Evolutionary conservation across 495 filamentous ascomycete genomes (phyloP), one percentile per base, ranked within the genome.

Genomic region (Aspergillus haitiensis): DNA sequence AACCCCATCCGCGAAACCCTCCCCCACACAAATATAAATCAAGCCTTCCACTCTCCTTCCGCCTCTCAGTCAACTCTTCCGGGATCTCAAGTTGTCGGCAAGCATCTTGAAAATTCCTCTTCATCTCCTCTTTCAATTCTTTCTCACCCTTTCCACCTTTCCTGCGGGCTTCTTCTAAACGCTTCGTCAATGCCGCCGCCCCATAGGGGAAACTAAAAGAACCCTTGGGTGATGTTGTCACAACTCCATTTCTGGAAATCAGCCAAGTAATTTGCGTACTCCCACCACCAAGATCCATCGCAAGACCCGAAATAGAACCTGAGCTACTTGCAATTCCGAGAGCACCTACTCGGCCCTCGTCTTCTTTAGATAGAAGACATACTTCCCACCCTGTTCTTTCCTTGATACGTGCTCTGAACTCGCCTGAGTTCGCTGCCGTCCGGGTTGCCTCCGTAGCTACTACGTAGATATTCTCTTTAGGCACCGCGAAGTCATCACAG

Each of bases 201-300:
- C 92, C 92, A 69, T 91, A 95, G 7, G 92, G 92, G 61, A 96
- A 76, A 66, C 77, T 82, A n/a, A 81, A 71, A 4, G 76, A 68
- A 0, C 73, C 76, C 45, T 65, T 61, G 18, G 77, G 61, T 46
- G 76, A 75, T 63, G 82, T 84, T 33, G 70, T 59, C 3, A 86
- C 75, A 5, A 72, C 60, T 1, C 81, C 83, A 11, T 74, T 63
- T 8, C 70, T 64, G 2, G 85, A 83, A 61, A 86, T 75, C 65
- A 96, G 78, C 81, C 91, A 95, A 7, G 88, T 90, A 75, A 96
- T 84, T 76, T 96, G 92, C 31, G 90, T 88, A 67, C 90, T 93
- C 3, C 92, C 92, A 0, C 92, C 92, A 7, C 92, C 92, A 1
- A 96, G 80, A 70, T 96, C 92, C 78, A 96, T 90, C 35, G 92